Evolutionary conservation across 768 basidiomycete species (phyloP), one percentile per base, ranked within the genome.

Genomic region (Dictyophora rubrovolvata): DNA sequence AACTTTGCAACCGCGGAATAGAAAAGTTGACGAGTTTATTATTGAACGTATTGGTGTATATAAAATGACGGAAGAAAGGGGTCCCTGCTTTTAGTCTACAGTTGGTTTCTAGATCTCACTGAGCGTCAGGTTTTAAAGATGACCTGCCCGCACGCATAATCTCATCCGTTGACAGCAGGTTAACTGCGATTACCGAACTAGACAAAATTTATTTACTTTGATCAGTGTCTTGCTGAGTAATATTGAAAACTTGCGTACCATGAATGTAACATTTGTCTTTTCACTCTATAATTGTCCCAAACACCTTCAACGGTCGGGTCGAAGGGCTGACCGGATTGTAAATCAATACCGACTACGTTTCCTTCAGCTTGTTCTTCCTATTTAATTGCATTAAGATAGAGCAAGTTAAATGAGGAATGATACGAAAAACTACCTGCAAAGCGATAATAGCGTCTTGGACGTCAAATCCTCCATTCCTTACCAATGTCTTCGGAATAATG

Each of bases 241-340:
- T 47, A 63, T 64, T 55, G 66, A 60, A 63, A 56, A 56, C 63
- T 34, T 18, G 74, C 84, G 69, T 65, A 93, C 93, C 90, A 91
- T 67, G 93, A 95, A 69, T 97, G 94, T 50, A 99, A 74, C 93
- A 99, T 96, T 70, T 99, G 96, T 61, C 95, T 79, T 78, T 99
- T 99, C 61, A 99, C 96, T 64, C 96, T 79, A 69, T 96, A 98
- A 74, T 97, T 98, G 70, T 99, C 96, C 94, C 94, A 99, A 23
- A 99, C 85, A 37, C 96, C 96, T 68, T 93, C 89, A 5, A 91
- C 85, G 10, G 90, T 90, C 20, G 96, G 96, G 68, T 99, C 95
- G 68, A 95, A 89, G 1, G 95, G 93, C 71, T 96, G 93, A 54
- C 96, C 96, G 17, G 93, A 88, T 69, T 92, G 77, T 37, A 99